Percentiles rank a stretch among this genome's conserved stretches.
phyloP scores from a whole-genome alignment of 1,284 basidiomycete genomes.

The Porodaedalea pini region DNA sequence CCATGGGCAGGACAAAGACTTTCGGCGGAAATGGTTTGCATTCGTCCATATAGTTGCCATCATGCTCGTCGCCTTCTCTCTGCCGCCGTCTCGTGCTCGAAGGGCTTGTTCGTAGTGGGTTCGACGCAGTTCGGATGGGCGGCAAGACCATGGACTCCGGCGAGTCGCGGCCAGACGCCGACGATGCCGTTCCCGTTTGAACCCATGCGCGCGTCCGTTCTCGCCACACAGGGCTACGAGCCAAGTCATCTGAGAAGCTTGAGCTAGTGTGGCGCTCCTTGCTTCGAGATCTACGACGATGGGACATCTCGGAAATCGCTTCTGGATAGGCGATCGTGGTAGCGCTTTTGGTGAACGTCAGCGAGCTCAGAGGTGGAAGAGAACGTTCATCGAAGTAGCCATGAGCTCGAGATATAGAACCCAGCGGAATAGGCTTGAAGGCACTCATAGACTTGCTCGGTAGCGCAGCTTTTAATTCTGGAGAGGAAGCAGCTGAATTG shows the following conservation, averaged over 20 bases:
- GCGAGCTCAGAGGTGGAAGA: slow-evolving; percentile 10
- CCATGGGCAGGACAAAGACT: not conserved
- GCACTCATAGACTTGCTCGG: not conserved
- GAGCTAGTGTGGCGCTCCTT: not conserved
- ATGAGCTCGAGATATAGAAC: not conserved
- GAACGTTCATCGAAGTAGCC: not conserved
- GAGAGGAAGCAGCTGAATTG: not conserved
- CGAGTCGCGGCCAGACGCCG: not conserved
- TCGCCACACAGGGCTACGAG: not conserved
- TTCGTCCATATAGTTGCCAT: slow-evolving; percentile 1
- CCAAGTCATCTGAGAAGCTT: not conserved
- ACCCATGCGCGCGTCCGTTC: slow-evolving; percentile 1
- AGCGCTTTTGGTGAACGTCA: not conserved
- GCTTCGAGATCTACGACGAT: not conserved
- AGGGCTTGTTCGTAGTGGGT: not conserved
- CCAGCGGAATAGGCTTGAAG: not conserved
- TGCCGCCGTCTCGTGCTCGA: slow-evolving; percentile 9
- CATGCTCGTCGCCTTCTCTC: slow-evolving; percentile 2
- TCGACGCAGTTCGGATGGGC: slow-evolving; percentile 1
- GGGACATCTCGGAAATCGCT: not conserved
- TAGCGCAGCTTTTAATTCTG: not conserved
- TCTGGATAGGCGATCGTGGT: not conserved
- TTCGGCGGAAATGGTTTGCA: slow-evolving; percentile 14
- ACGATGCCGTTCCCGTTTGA: not conserved
- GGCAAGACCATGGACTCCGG: slow-evolving; percentile 17